A percentile compares a stretch with the other conserved stretches of the same genome.
Evolutionary conservation across 169 alveolate genomes (phyloP).

Genomic region (Eimeria necatrix): DNA sequence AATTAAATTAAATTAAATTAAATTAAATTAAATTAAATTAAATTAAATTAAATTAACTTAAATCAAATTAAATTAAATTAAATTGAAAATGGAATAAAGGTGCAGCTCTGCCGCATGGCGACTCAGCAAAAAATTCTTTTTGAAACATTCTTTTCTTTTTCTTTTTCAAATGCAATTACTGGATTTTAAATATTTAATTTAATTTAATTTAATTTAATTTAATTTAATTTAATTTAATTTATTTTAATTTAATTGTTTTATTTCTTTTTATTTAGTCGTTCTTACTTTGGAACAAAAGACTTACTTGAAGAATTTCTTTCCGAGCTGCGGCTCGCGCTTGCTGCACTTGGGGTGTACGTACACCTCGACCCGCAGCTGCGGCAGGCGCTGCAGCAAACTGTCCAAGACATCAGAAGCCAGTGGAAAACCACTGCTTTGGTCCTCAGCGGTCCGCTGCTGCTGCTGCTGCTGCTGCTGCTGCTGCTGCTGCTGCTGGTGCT

Average conservation of each 20-base stretch:
- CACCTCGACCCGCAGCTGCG: slow-evolving; percentile 19
- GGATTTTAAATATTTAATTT: background rate
- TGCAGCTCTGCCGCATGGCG: too few relatives aligned
- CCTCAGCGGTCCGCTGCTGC: background rate
- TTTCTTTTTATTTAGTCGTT: slow-evolving; percentile 4
- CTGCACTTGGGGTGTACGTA: background rate
- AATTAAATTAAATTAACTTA: too few relatives aligned
- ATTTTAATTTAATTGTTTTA: background rate
- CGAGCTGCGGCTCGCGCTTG: slow-evolving; percentile 51
- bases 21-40: background rate
- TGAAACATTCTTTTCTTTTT: background rate
- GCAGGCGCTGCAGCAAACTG: background rate
- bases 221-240: background rate
- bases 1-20: background rate
- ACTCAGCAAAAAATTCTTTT: background rate
- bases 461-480: background rate
- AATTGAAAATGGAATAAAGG: too few relatives aligned
- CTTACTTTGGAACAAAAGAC: slow-evolving; percentile 68
- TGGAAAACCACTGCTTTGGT: background rate
- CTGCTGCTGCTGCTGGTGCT: background rate
- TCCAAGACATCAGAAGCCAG: background rate
- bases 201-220: background rate
- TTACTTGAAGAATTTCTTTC: slow-evolving; percentile 55
- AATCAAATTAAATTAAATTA: too few relatives aligned
- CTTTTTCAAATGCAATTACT: background rate